Evolutionary conservation across 352 stramenopile species (phyloP), one percentile per base, ranked within the genome.

Genomic region (Pythium angustatum): DNA sequence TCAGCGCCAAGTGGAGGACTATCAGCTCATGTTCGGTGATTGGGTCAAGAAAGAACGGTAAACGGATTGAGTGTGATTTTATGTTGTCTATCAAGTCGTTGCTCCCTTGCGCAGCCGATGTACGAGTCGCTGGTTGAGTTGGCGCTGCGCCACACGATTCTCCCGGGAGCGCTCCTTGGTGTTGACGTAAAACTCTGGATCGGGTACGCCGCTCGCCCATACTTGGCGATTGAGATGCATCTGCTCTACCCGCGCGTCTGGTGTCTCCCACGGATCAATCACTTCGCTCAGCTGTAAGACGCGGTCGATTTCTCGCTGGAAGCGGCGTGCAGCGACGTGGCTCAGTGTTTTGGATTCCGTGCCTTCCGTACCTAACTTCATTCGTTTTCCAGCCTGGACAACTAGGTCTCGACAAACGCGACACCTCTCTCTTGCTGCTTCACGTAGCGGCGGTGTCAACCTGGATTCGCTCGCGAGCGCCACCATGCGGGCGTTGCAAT

Each of bases 31-130:
- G 75, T 92, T 93, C 64, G 85, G 83, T 15, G 85, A 93, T 58
- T 93, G 83, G 81, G 83, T 76, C 5, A 93, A 93, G 72, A 93
- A 93, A 68, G 66, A 91, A 50, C 87, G 87, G 68, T 93, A 72
- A 62, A 24, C 1, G 22, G 17, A 19, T 22, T 10, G 4, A 12
- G 15, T n/a, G 19, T 17, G 31, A 38, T 40, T 8, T 36, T 2
- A 48, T 33, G 22, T 51, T 5, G 26, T 22, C 31, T 24, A 10
- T 19, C 6, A 30, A 10, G 14, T 14, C n/a, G 9, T 38, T 17
- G 15, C 22, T 31, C 12, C 21, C 31, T 45, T 21, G n/a, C 31
- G 54, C 36, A 17, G 41, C 31, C 57, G 21, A 34, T 64, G 5
- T 7, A 58, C 30, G 11, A 70, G 30, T n/a, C 31, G 49, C 5